Evolutionary conservation across 2,329 filamentous ascomycete genomes (phyloP), one percentile per base, ranked within the genome.

Genomic region (Claviceps pazoutovae): DNA sequence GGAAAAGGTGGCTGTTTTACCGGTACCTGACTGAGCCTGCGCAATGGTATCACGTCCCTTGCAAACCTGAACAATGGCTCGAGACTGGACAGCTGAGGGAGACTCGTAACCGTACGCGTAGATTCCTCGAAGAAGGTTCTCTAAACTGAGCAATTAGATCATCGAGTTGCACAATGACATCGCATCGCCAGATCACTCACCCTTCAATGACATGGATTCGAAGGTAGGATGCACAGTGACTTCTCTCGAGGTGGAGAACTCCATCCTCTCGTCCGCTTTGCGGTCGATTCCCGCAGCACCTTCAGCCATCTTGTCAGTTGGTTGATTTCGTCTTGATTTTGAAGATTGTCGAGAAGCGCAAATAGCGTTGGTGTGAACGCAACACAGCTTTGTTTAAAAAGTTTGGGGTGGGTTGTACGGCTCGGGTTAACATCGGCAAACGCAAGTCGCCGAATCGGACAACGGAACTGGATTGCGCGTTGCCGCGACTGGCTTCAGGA

Each of bases 91-190:
- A 14, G 93, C 93, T 0, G 93, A 98, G 13, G 93, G 93, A 2
- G 93, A 96, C 68, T 98, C 93, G 71, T 97, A 98, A 58, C 93
- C 93, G 62, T 98, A 98, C 38, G 93, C 93, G 66, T 98, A 98
- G 66, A 98, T 91, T 57, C 93, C 93, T 59, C 93, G 90, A 58
- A 98, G 82, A 38, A 98, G 82, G 64, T 94, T 95, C 69, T 97
- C 91, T 81, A 7, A 11, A 41, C 16, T 21, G 14, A 26, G 16
- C 23, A 23, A 41, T 54, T 44, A 54, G 52, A 23, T 42, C 47
- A 2, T 36, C 21, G 11, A n/a, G 8, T 16, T 16, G n/a, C 17
- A 19, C 13, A 21, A 38, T n/a, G 34, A 19, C 11, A 16, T 34
- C 21, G 19, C 21, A 14, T 38, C 14, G 26, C 21, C n/a, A 21